Evolutionary conservation across 352 stramenopile species (phyloP), one percentile per base, ranked within the genome.

Genomic region (Blastocystis sp.): DNA sequence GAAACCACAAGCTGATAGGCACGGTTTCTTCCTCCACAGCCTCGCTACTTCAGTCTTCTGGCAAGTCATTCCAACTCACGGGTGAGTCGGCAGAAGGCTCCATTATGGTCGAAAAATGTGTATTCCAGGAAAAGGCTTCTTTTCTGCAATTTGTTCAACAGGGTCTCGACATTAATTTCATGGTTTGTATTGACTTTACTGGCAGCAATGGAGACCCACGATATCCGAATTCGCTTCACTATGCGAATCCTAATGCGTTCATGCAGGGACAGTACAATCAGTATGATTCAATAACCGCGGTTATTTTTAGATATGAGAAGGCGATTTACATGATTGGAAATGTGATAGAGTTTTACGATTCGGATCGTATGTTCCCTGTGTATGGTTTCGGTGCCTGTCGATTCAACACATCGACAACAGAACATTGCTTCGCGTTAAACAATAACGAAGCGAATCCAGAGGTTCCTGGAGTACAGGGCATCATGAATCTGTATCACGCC

Each of bases 371-470:
- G 55, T 95, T 95, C 89, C 92, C 93, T 24, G 92, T 95, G 4
- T 93, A 91, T 45, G 94, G 94, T 11, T 96, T 96, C 91, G 94
- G 94, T 43, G 94, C 92, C 0, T 96, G 96, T 68, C 94, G 95
- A 81, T 91, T 92, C 41, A 93, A 92, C 47, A 90, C 87, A 11
- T 79, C 89, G 16, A 91, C 93, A 13, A 94, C 96, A 39, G 90
- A 94, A 47, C 95, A 98, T 90, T 97, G 94, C 91, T 98, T 98
- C 91, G 92, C 95, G 18, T 91, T 96, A 13, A 94, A 93, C 76
- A 76, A 93, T 37, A 93, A 95, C 56, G 91, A 91, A 41, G 92
- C 91, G 4, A 93, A 94, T 24, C 93, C 93, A 3, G 93, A 95
- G 89, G 94, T 95, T 64, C 76, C 90, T 11, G 93, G 93, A 11